Evolutionary conservation across 192 early-diverging fungal genomes (phyloP), one percentile per base, ranked within the genome.

Genomic region (Coemansia sp.): DNA sequence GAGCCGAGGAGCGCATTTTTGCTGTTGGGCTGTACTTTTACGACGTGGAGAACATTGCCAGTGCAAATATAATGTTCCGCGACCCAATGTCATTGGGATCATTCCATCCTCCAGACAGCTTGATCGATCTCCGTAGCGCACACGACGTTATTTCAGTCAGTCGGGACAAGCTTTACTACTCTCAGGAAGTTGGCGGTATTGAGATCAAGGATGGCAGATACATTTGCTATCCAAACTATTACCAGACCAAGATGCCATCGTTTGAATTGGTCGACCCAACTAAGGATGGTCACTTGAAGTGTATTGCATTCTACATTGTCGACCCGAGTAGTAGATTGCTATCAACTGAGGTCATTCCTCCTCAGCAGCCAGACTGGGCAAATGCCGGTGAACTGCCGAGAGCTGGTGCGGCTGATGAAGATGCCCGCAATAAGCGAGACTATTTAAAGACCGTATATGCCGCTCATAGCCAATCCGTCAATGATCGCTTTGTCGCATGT

Each of bases 21-120:
- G 91, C 93, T 1, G 88, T 90, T 0, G 93, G 90, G 6, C 84
- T 94, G 34, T 88, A 89, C 71, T 92, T 91, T 74, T 92, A 91
- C 73, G 84, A 86, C 46, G 68, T 88, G 0, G 86, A 88, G 22
- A 92, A 94, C 83, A 87, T 93, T 59, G 87, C 85, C 33, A 78
- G 85, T 3, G 85, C 86, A 20, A 75, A 78, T 0, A 82, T 92
- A 24, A 60, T 61, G 1, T 94, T 93, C 75, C 87, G 89, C 20
- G 76, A 46, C 33, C 59, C 33, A n/a, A 5, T 33, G 59, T 20
- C 33, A 33, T 10, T 10, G 12, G 29, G 24, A 12, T 4, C 9
- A 29, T 29, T 16, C 29, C 6, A 59, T 15, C 59, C 5, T n/a
- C 59, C 18, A 38, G 59, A 38, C 8, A 36, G 8, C 47, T 10